Evolutionary conservation across 345 rosid species (phyloP), one percentile per base, ranked within the genome.

Genomic region (Citrus medica): DNA sequence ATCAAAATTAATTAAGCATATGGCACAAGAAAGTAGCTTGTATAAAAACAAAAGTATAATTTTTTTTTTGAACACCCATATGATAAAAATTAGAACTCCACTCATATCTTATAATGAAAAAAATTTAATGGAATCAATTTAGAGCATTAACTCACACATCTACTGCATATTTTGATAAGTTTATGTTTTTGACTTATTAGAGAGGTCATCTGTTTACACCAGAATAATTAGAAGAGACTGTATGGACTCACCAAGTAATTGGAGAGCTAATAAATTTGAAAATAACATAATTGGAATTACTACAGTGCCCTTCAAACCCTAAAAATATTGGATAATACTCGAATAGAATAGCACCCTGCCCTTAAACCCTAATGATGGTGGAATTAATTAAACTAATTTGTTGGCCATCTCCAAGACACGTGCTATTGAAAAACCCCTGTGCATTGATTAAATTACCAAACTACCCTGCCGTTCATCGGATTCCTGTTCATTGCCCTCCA

Each of bases 401-500:
- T 3, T 51, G 56, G 2, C 21, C 19, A 46, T 60, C 21, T 33
- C 32, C 4, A 0, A 0, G 32, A 30, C 38, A 12, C 9, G 22
- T 27, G 28, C 13, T 13, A 42, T 21, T 35, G 28, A 33, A 40
- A 66, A 9, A 9, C 62, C 53, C 3, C 9, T 10, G 17, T 66
- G 5, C 40, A 24, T 53, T 35, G 0, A 60, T 28, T 55, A 70
- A 56, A 71, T 38, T 64, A 48, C 80, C 51, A 58, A 66, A 71
- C 46, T 46, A 35, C 0, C 74, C 42, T 3, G 56, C 67, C 13
- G 14, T 2, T 30, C 55, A 5, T 76, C 8, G 51, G 70, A 72
- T 82, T 72, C 73, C 14, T n/a, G 75, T 48, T 63, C 40, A 24
- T 62, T 70, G 28, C 19, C 74, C 53, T 64, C 14, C 1, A 38